A percentile compares a stretch with the other conserved stretches of the same genome.
Evolutionary conservation across 2,329 filamentous ascomycete genomes (phyloP).

Genomic region (Fusarium anthophilum): DNA sequence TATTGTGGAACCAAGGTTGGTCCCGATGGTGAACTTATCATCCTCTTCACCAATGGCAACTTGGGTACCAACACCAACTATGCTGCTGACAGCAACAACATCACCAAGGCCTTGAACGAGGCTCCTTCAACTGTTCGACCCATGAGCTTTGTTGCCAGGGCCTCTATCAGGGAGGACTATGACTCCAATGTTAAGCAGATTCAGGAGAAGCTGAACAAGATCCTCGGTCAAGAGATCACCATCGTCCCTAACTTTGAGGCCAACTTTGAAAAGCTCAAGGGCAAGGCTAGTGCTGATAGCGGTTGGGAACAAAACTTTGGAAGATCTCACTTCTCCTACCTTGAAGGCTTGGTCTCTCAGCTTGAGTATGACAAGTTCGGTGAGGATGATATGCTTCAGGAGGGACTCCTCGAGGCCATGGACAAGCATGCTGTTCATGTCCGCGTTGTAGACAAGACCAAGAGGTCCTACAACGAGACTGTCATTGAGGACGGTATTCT

Average conservation of each 20-base stretch:
- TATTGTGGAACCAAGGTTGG: conserved; percentile 57
- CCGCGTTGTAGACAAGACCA: conserved; percentile 56
- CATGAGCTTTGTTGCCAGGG: conserved; percentile 56
- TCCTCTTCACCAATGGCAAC: conserved; percentile 56
- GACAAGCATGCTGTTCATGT: conserved; percentile 54
- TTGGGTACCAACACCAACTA: conserved; percentile 58
- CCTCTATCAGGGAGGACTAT: conserved; percentile 54
- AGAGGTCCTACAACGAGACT: conserved; percentile 56
- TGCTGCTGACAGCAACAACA: conserved; percentile 48
- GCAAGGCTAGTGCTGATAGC: conserved; percentile 33
- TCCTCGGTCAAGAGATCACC: conserved; percentile 54
- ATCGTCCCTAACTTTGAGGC: conserved; percentile 60
- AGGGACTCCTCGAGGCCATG: conserved; percentile 59
- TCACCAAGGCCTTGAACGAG: conserved; percentile 57
- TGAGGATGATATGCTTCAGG: conserved; percentile 59
- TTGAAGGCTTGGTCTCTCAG: conserved; percentile 53
- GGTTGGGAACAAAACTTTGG: conserved; percentile 59
- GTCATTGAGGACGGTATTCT: conserved; percentile 59
- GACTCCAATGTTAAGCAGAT: conserved; percentile 52
- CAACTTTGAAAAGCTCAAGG: conserved; percentile 52
- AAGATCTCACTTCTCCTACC: conserved; percentile 53
- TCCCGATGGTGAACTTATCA: conserved; percentile 55
- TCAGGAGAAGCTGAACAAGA: conserved; percentile 51
- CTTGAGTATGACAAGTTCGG: conserved; percentile 57
- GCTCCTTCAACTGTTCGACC: conserved; percentile 47